Percentiles rank a stretch among this genome's conserved stretches.
phyloP scores from a whole-genome alignment of 345 rosid species.

The Garcia nutans region DNA sequence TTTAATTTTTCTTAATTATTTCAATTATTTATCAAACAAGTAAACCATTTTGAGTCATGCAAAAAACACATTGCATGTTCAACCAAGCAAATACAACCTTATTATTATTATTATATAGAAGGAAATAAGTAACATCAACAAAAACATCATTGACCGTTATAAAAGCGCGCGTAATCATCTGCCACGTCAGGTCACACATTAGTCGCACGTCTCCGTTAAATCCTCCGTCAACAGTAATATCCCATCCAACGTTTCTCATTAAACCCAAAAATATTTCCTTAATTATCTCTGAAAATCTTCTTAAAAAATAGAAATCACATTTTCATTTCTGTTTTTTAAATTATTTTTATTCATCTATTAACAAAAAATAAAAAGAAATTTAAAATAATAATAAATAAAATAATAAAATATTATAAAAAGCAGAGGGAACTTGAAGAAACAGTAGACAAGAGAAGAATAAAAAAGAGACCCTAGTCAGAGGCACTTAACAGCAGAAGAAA shows the following conservation, averaged over 20 bases:
- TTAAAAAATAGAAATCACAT: no score
- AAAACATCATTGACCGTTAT: slow-evolving; percentile 14
- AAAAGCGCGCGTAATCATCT: slow-evolving; percentile 15
- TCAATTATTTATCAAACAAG: no score
- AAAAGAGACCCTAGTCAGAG: neutral
- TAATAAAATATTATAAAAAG: neutral
- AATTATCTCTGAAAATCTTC: neutral
- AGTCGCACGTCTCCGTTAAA: neutral
- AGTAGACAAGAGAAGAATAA: neutral
- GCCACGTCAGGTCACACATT: slow-evolving; percentile 20
- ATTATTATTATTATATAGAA: neutral
- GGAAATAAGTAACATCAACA: neutral
- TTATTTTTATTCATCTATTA: neutral
- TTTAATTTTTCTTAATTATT: no score
- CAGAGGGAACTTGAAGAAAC: neutral
- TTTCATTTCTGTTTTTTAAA: neutral
- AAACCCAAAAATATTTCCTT: no score
- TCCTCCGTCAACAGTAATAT: neutral
- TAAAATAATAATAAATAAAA: neutral
- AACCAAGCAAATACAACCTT: neutral
- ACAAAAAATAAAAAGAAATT: neutral
- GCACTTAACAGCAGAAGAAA: neutral
- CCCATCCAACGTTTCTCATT: neutral
- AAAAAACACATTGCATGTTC: neutral
- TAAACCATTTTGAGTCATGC: no score